These are phyloP conservation scores for Coniferiporia sulphurascens DNA, from an alignment of 1,284 basidiomycete species.

Conservation along the genomic window DNA sequence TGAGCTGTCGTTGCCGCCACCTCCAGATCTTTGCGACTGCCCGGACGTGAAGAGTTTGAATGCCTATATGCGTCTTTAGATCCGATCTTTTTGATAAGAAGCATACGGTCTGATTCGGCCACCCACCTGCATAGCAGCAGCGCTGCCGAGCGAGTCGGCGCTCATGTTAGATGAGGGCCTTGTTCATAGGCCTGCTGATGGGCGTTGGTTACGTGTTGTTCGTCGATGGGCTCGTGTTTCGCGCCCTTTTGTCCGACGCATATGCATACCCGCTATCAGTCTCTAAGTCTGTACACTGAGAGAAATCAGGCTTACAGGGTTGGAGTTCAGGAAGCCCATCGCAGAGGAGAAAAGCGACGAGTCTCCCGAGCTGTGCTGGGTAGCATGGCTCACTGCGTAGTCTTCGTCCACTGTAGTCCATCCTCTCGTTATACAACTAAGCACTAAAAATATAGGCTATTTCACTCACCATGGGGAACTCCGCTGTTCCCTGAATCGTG, in stretches of 20 bases:
- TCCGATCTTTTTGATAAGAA: neutral
- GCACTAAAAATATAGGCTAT: too few relatives aligned
- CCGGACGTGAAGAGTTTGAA: slow-evolving; percentile 62
- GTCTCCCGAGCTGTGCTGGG: slow-evolving; percentile 42
- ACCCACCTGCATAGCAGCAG: slow-evolving; percentile 69
- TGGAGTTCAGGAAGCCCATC: slow-evolving; percentile 44
- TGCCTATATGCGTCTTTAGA: slow-evolving; percentile 33
- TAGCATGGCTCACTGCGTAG: slow-evolving; percentile 48
- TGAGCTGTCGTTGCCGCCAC: slow-evolving; percentile 46
- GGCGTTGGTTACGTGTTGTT: slow-evolving; percentile 53
- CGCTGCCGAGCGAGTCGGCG: slow-evolving; percentile 61
- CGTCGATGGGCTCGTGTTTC: slow-evolving; percentile 56
- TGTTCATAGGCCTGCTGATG: slow-evolving; percentile 49
- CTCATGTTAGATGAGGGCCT: slow-evolving; percentile 44
- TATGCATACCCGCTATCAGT: neutral
- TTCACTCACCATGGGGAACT: slow-evolving; percentile 30
- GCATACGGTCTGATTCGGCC: neutral
- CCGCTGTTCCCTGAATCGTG: neutral
- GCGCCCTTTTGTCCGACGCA: slow-evolving; percentile 37
- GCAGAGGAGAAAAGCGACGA: slow-evolving; percentile 48
- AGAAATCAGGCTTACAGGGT: slow-evolving; percentile 36
- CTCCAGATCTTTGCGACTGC: slow-evolving; percentile 33
- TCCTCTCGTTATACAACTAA: too few relatives aligned
- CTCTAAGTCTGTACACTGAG: neutral
- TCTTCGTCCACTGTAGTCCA: slow-evolving; percentile 49